Conservation (phyloP, 306 rosid genomes). For the Glycyrrhiza uralensis region DNA sequence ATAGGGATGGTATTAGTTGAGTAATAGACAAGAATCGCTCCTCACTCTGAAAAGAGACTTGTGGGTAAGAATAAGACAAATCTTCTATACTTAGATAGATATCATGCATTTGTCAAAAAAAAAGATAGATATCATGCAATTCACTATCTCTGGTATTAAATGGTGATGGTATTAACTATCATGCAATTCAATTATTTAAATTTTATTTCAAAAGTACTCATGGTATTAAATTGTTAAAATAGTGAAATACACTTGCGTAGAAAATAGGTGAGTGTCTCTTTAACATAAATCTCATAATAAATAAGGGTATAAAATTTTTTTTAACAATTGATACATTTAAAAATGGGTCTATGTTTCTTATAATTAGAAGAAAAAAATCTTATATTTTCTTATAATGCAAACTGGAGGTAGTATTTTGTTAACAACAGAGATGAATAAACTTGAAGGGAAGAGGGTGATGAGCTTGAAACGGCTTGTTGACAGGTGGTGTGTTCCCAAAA, state of each 20-base stretch:
- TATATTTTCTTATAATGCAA: too few relatives aligned
- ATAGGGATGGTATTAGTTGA: conserved; percentile 29
- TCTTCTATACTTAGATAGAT: not conserved
- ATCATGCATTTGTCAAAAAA: too few relatives aligned
- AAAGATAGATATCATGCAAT: not conserved
- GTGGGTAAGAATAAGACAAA: conserved; percentile 37
- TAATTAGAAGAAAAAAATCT: too few relatives aligned
- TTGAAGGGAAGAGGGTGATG: not conserved
- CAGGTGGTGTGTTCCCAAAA: conserved; percentile 29
- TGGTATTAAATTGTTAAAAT: too few relatives aligned
- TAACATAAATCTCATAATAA: too few relatives aligned
- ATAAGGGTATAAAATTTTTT: too few relatives aligned
- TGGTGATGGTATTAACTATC: not conserved
- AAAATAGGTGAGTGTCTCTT: too few relatives aligned
- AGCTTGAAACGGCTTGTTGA: conserved; percentile 21
- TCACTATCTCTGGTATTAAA: not conserved
- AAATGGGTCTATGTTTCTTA: too few relatives aligned
- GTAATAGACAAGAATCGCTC: conserved; percentile 26
- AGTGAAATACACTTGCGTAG: too few relatives aligned
- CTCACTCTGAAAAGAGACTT: conserved; percentile 43
- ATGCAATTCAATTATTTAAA: too few relatives aligned
- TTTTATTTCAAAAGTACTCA: too few relatives aligned
- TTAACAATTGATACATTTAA: too few relatives aligned
- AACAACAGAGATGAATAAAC: not conserved
- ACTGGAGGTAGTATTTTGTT: not conserved